Evolutionary conservation across 345 rosid genomes (phyloP), one percentile per base, ranked within the genome.

Genomic region (Sapria himalayana): DNA sequence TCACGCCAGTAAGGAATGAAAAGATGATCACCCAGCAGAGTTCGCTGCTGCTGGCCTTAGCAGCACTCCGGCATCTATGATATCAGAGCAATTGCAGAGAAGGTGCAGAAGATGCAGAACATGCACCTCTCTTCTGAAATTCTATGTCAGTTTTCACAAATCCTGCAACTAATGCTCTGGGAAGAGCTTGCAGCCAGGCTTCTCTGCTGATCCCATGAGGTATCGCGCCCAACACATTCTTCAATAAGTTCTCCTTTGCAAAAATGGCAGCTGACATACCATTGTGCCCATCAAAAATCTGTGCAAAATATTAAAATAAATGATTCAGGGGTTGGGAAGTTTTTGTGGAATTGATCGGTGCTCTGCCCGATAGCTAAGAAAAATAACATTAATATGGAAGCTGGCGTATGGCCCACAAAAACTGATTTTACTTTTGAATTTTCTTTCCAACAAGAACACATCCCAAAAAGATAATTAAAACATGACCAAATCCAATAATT

Each of bases 121-220:
- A 40, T 70, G 15, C 34, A 64, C 99, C 85, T 77, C 60, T 80
- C 60, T 77, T 81, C 73, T 91, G 99, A 69, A 91, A 91, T 50
- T 84, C 92, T 22, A 91, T 91, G 61, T 91, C 99, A 33, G 99
- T 91, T 61, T 91, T 91, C 59, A 91, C 95, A 67, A 91, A 91
- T 33, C 95, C 93, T 1, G 99, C 99, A 41, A 91, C 99, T 43
- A 91, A 57, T 9, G 95, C 99, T 45, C 85, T 70, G 43, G 99
- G 93, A 58, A 91, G 92, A 35, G 99, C 89, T 57, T 77, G 95
- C 66, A 91, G 99, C 99, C 99, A 91, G 60, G 79, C 92, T 32
- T 91, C 99, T 57, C 81, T 62, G 37, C 52, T 73, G 27, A 49
- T 49, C 1, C 66, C 81, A 42, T 60, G 76, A 55, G 93, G 92